Evolutionary conservation across 192 early-diverging fungal species (phyloP).

Genomic region (Coemansia sp.): DNA sequence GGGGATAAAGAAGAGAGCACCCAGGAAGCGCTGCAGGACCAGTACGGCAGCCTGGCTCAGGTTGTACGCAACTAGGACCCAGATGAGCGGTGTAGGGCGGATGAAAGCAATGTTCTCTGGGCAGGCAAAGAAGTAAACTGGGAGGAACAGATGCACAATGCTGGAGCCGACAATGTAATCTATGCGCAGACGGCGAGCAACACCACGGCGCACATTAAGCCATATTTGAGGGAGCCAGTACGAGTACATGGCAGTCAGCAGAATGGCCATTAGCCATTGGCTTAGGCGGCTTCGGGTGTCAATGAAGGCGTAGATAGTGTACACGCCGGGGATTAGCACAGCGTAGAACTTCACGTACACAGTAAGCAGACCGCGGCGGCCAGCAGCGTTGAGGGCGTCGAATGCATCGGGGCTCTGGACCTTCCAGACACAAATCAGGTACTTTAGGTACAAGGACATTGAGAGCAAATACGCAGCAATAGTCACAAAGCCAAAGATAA

Average conservation of each 20-base stretch:
- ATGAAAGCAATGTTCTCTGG: conserved; percentile 51
- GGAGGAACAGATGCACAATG: conserved; percentile 57
- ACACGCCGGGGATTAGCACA: conserved; percentile 59
- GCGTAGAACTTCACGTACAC: conserved; percentile 48
- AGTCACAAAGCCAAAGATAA: conserved; percentile 60
- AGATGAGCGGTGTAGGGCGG: conserved; percentile 47
- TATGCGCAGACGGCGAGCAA: conserved; percentile 57
- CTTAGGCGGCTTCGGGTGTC: conserved; percentile 51
- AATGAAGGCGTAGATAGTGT: conserved; percentile 62
- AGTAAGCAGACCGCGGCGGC: conserved; percentile 25
- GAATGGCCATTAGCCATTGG: conserved; percentile 51
- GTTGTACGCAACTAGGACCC: conserved; percentile 59
- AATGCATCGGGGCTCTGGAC: conserved; percentile 64
- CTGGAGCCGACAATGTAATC: conserved; percentile 64
- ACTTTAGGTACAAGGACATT: conserved; percentile 69
- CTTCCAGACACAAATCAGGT: conserved; percentile 67
- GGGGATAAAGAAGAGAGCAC: conserved; percentile 75
- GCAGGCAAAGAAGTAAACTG: conserved; percentile 59
- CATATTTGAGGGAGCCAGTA: conserved; percentile 84
- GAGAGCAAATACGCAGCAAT: conserved; percentile 68
- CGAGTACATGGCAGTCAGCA: conserved; percentile 57
- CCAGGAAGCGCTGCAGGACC: conserved; percentile 65
- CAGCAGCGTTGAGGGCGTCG: conserved; percentile 27
- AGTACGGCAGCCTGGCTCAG: conserved; percentile 60
- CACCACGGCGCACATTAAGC: conserved; percentile 66